Conservation (phyloP, 23 red algal species). For the Gracilaria domingensis region DNA sequence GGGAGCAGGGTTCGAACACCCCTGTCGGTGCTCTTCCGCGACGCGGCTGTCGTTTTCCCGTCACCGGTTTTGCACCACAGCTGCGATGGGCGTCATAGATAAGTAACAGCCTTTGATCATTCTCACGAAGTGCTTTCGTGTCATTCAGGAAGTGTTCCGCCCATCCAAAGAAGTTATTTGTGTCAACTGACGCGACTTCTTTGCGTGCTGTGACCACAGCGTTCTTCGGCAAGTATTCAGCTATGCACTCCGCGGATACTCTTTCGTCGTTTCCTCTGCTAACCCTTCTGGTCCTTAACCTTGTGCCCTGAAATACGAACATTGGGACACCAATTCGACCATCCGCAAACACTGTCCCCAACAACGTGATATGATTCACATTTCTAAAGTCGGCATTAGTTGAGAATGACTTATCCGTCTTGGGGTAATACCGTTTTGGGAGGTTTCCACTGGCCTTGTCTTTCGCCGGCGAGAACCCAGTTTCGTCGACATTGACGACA, state of each 20-base stretch:
- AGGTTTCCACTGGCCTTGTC: background rate
- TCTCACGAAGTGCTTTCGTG: background rate
- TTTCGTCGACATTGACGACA: constrained; percentile 28
- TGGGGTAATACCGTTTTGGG: background rate
- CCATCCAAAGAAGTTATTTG: background rate
- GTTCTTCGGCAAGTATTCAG: background rate
- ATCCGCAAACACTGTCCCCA: background rate
- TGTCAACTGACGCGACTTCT: constrained; percentile 9
- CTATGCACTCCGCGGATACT: background rate
- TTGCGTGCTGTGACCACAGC: background rate
- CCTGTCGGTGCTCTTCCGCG: too few species aligned
- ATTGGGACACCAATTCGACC: background rate
- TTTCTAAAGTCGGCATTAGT: background rate
- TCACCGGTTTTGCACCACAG: too few species aligned
- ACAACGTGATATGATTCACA: constrained; percentile 3
- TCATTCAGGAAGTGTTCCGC: constrained; percentile 23
- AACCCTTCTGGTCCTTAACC: background rate
- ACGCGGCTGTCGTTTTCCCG: too few species aligned
- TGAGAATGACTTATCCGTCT: background rate
- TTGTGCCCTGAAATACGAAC: background rate
- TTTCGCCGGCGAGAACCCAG: background rate
- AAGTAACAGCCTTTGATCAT: too few species aligned
- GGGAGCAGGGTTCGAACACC: too few species aligned
- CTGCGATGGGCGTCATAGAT: too few species aligned
- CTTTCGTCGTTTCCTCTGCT: background rate